Percentiles rank a stretch among this genome's conserved stretches.
These are phyloP conservation scores for Mrakia blollopis DNA, from an alignment of 768 basidiomycete genomes.

Conservation along the genomic window DNA sequence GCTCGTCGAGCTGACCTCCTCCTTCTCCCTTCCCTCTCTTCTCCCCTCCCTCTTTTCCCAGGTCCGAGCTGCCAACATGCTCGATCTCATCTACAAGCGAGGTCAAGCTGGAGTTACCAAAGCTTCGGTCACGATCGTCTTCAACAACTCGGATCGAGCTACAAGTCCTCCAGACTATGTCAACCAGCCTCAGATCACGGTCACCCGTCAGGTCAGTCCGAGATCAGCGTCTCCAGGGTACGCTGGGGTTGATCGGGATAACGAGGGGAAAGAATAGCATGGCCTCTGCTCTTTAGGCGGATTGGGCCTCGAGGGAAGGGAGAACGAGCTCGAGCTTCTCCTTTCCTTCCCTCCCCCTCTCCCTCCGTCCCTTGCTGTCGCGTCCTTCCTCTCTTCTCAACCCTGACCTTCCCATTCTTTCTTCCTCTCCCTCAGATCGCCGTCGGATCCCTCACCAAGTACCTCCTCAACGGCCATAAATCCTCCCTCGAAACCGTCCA, in stretches of 20 bases:
- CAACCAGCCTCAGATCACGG: conserved; percentile 80
- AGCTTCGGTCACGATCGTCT: conserved; percentile 96
- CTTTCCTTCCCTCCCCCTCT: too few relatives aligned
- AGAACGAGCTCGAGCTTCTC: background rate
- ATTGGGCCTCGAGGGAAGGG: background rate
- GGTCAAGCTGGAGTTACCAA: conserved; percentile 95
- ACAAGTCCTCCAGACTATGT: conserved; percentile 80
- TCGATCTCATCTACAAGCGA: conserved; percentile 98
- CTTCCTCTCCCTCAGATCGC: conserved; percentile 59
- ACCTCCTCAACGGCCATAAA: conserved; percentile 93
- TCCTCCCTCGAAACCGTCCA: conserved; percentile 77
- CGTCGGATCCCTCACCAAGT: conserved; percentile 88
- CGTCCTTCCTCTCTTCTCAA: background rate
- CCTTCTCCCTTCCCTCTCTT: background rate
- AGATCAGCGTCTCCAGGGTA: too few relatives aligned
- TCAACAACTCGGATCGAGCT: conserved; percentile 87
- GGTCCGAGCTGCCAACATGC: conserved; percentile 93
- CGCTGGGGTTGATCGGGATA: background rate
- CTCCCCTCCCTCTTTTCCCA: conserved; percentile 40
- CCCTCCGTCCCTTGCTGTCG: too few relatives aligned
- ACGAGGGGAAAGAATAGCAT: too few relatives aligned
- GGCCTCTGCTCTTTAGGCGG: too few relatives aligned
- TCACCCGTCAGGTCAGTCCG: conserved; percentile 83
- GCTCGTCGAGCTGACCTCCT: background rate
- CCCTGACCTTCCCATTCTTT: conserved; percentile 2